Evolutionary conservation across 768 basidiomycete species (phyloP).

Genomic region (Coprinellus aureogranulatus): DNA sequence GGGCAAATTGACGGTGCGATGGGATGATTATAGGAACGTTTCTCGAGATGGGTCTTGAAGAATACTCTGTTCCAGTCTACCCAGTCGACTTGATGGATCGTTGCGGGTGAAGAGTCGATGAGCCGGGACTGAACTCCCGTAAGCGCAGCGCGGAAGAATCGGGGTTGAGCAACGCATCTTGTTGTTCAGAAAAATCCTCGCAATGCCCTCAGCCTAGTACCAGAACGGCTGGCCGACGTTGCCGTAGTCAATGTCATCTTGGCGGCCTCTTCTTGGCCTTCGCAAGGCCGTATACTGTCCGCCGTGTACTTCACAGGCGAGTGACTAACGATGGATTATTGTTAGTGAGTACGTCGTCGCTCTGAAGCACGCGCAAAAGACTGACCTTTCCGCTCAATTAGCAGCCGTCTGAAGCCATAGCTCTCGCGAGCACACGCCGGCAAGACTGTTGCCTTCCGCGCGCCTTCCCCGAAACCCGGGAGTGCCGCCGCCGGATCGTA

Average conservation of each 20-base stretch:
- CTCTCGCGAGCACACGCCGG: too few relatives aligned
- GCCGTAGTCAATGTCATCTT: constrained; percentile 95
- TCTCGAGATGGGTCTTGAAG: constrained; percentile 99
- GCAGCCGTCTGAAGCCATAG: too few relatives aligned
- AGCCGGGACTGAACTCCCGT: constrained; percentile 64
- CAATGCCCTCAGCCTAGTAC: constrained; percentile 98
- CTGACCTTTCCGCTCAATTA: too few relatives aligned
- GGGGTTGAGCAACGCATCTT: constrained; percentile 54
- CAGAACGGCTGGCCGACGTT: constrained; percentile 99
- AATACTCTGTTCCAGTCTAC: constrained; percentile 96
- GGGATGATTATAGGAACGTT: constrained; percentile 93
- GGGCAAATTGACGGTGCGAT: constrained; percentile 98
- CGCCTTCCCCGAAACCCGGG: too few relatives aligned
- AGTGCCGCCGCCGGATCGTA: too few relatives aligned
- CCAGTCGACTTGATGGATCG: constrained; percentile 94
- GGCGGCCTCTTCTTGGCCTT: constrained; percentile 92
- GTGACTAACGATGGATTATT: too few relatives aligned
- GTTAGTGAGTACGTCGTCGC: constrained; percentile 70
- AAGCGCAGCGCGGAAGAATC: constrained; percentile 2
- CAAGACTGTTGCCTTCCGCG: too few relatives aligned
- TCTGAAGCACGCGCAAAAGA: constrained; percentile 84
- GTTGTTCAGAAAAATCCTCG: constrained; percentile 82
- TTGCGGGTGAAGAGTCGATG: constrained; percentile 88
- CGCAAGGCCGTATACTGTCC: constrained; percentile 94
- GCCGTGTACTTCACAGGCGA: constrained; percentile 94